These are phyloP conservation scores for Penicillium sp. DNA, from an alignment of 2,329 filamentous ascomycete genomes.

Conservation along the genomic window DNA sequence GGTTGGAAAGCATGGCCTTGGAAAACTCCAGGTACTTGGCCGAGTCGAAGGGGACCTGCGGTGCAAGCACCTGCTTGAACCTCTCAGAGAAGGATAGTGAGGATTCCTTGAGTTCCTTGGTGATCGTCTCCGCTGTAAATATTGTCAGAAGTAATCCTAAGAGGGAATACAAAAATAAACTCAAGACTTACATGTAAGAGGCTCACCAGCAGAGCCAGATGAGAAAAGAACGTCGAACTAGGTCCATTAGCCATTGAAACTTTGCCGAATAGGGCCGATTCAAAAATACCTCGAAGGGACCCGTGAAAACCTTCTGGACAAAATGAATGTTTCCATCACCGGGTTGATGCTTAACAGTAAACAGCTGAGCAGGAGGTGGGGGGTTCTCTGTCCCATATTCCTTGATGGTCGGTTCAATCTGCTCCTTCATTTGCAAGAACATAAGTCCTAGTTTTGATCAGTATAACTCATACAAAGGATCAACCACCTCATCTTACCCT, in stretches of 20 bases:
- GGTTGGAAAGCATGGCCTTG: conserved; percentile 88
- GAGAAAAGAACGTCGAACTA: conserved; percentile 90
- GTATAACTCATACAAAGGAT: background rate
- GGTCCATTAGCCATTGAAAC: conserved; percentile 10
- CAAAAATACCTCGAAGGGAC: conserved; percentile 68
- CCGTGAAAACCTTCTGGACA: conserved; percentile 88
- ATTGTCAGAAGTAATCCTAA: conserved; percentile 8
- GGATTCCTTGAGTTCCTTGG: conserved; percentile 65
- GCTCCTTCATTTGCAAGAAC: conserved; percentile 63
- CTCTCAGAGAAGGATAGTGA: conserved; percentile 70
- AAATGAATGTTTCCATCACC: conserved; percentile 75
- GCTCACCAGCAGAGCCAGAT: conserved; percentile 64
- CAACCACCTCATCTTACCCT: conserved; percentile 52
- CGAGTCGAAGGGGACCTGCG: conserved; percentile 72
- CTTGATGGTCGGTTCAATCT: conserved; percentile 60
- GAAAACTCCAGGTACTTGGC: conserved; percentile 76
- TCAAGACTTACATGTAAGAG: conserved; percentile 51
- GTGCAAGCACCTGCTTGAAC: conserved; percentile 71
- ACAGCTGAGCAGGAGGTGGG: conserved; percentile 81
- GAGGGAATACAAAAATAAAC: background rate
- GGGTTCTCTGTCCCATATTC: conserved; percentile 65
- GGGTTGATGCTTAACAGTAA: conserved; percentile 67
- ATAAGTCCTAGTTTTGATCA: conserved; percentile 48
- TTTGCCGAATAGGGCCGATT: background rate
- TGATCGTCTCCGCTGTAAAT: conserved; percentile 60